Percentiles rank a stretch among this genome's conserved stretches.
phyloP scores from a whole-genome alignment of 208 protist genomes.

The Phytomonas sp. region DNA sequence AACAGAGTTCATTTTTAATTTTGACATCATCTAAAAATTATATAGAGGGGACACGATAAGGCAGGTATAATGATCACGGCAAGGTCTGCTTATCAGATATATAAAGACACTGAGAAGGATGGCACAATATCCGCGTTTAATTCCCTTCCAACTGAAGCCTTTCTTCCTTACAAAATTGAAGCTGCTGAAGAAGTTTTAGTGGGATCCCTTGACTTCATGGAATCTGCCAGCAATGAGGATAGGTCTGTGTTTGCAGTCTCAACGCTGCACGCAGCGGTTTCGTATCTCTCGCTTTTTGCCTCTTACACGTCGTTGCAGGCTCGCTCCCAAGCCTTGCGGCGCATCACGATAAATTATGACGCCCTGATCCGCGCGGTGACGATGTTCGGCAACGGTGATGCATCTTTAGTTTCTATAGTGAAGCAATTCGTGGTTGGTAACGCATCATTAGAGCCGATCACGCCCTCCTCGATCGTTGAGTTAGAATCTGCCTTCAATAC shows the following conservation, averaged over 20 bases:
- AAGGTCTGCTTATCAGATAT: slow-evolving; percentile 79
- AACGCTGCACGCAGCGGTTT: slow-evolving; percentile 31
- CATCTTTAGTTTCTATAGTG: slow-evolving; percentile 20
- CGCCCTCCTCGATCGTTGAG: slow-evolving; percentile 14
- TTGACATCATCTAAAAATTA: background rate
- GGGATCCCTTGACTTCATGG: slow-evolving; percentile 40
- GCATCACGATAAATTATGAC: slow-evolving; percentile 34
- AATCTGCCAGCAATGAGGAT: slow-evolving; percentile 18
- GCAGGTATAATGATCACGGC: slow-evolving; percentile 32
- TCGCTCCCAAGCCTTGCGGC: slow-evolving; percentile 28
- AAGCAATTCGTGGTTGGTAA: slow-evolving; percentile 22
- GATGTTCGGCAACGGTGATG: slow-evolving; percentile 27
- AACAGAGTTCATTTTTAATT: background rate
- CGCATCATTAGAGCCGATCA: slow-evolving; percentile 15
- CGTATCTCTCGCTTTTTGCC: slow-evolving; percentile 49
- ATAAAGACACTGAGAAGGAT: slow-evolving; percentile 25
- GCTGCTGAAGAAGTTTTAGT: slow-evolving; percentile 54
- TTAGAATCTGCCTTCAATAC: slow-evolving; percentile 27
- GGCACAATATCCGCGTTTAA: slow-evolving; percentile 42
- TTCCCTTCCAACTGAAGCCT: slow-evolving; percentile 39
- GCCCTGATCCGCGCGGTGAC: slow-evolving; percentile 32
- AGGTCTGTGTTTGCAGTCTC: slow-evolving; percentile 40
- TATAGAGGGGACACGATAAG: background rate
- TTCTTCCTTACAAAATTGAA: slow-evolving; percentile 63
- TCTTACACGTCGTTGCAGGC: slow-evolving; percentile 49